A percentile compares a stretch with the other conserved stretches of the same genome.
These are phyloP conservation scores for Fusarium duplospermum DNA, from an alignment of 2,329 filamentous ascomycete genomes.

Conservation along the genomic window DNA sequence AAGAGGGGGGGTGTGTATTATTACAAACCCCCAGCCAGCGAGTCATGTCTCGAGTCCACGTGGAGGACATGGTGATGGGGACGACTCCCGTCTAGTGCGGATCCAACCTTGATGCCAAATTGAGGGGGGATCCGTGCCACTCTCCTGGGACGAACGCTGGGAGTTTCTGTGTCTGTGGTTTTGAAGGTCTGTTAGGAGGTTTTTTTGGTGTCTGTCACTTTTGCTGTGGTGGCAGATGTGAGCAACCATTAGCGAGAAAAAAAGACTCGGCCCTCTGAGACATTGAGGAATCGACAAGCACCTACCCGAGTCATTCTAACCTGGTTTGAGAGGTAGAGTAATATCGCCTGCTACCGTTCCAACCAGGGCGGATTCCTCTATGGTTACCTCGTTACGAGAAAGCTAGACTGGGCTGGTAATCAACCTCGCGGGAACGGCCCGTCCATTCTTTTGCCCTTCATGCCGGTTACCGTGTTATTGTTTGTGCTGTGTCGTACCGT, in stretches of 20 bases:
- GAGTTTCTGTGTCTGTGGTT: neutral
- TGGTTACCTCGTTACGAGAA: neutral
- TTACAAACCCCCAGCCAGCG: constrained; percentile 1
- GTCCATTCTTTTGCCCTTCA: constrained; percentile 15
- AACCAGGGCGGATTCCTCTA: neutral
- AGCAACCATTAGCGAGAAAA: neutral
- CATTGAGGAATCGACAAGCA: neutral
- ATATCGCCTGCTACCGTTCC: neutral
- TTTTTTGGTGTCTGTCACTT: neutral
- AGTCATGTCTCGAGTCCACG: constrained; percentile 36
- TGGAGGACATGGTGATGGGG: constrained; percentile 21
- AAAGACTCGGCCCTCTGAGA: neutral
- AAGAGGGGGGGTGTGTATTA: neutral
- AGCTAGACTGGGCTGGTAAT: neutral
- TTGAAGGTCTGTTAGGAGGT: neutral
- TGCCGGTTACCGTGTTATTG: neutral
- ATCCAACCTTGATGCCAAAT: constrained; percentile 4
- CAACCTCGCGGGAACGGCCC: constrained; percentile 25
- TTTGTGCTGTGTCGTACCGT: constrained; percentile 5
- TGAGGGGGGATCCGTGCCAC: constrained; percentile 19
- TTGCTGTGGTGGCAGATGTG: neutral
- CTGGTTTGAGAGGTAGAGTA: neutral
- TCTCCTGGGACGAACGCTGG: neutral
- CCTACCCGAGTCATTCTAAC: constrained; percentile 2
- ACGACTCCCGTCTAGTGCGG: constrained; percentile 1